phyloP scores from a whole-genome alignment of 2,329 filamentous ascomycete genomes.

The Paecilomyces formosus region DNA sequence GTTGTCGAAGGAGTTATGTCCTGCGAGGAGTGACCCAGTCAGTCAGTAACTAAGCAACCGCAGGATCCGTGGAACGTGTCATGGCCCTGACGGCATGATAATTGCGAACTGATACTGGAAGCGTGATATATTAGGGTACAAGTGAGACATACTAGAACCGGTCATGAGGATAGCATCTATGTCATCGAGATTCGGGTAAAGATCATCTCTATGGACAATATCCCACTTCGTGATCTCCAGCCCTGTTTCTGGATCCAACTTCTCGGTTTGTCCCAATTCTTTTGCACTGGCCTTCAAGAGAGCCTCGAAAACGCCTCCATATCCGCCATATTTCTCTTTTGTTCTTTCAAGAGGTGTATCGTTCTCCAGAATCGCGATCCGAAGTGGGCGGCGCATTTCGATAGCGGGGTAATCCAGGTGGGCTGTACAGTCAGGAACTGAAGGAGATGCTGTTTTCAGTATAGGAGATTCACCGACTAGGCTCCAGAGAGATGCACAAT shows the following conservation, averaged over 20 bases:
- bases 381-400: conserved; percentile 45
- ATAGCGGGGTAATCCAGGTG: background rate
- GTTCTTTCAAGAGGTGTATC: conserved; percentile 66
- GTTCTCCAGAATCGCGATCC: conserved; percentile 82
- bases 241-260: conserved; percentile 27
- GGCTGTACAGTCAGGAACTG: background rate
- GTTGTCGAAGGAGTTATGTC: conserved; percentile 65
- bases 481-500: background rate
- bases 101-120: background rate
- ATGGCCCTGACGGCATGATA: background rate
- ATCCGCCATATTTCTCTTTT: conserved; percentile 59
- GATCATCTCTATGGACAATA: conserved; percentile 55
- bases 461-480: background rate
- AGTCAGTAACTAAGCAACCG: background rate
- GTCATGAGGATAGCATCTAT: conserved; percentile 79
- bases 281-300: conserved; percentile 52
- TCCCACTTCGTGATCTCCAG: conserved; percentile 61
- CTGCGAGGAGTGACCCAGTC: conserved; percentile 30
- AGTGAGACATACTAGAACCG: conserved; percentile 51
- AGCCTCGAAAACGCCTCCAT: conserved; percentile 61
- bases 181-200: conserved; percentile 64
- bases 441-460: background rate
- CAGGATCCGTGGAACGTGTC: background rate
- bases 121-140: background rate
- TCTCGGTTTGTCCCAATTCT: conserved; percentile 29